phyloP scores from a whole-genome alignment of 2,329 filamentous ascomycete species.

The Metarhizium robertsii region DNA sequence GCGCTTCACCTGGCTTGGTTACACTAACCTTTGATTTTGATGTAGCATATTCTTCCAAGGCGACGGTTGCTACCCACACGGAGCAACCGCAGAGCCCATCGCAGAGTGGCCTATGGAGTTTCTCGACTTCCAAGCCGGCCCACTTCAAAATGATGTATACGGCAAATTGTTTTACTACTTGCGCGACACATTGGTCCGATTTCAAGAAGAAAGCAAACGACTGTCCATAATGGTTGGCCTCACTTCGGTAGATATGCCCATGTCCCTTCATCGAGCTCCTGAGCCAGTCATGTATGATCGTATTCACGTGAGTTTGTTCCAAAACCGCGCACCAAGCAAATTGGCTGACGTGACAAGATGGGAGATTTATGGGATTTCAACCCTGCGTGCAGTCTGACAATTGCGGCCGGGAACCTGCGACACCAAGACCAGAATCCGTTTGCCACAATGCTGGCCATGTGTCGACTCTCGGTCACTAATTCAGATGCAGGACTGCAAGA shows the following conservation, averaged over 20 bases:
- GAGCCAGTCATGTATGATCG: constrained; percentile 7
- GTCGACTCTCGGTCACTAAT: constrained; percentile 6
- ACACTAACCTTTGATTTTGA: not conserved
- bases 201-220: constrained; percentile 8
- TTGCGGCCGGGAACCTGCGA: constrained; percentile 10
- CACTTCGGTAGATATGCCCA: not conserved
- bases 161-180: constrained; percentile 20
- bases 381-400: constrained; percentile 4
- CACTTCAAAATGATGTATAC: constrained; percentile 16
- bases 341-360: constrained; percentile 7
- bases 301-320: constrained; percentile 9
- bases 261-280: not conserved
- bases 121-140: constrained; percentile 9
- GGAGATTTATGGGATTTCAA: constrained; percentile 10
- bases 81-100: constrained; percentile 14
- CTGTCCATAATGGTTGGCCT: not conserved
- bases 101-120: constrained; percentile 19
- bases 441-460: constrained; percentile 14
- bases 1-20: not conserved
- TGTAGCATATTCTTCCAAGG: constrained; percentile 6
- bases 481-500: not conserved
- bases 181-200: constrained; percentile 10
- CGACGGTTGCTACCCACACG: not conserved
- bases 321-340: not conserved
- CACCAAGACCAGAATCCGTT: constrained; percentile 15